These are phyloP conservation scores for Telfairia occidentalis DNA, from an alignment of 331 rosid species.

Conservation along the genomic window DNA sequence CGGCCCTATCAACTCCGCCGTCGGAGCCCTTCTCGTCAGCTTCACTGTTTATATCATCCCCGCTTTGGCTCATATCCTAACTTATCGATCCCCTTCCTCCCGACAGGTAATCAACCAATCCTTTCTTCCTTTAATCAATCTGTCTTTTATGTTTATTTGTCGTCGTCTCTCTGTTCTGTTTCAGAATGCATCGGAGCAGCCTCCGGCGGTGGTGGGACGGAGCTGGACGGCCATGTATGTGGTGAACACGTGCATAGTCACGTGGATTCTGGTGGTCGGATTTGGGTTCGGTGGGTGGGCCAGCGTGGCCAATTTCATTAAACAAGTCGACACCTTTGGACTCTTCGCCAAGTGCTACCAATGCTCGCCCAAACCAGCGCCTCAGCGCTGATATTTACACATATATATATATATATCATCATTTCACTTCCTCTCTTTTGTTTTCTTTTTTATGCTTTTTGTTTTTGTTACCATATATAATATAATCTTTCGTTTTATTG, in stretches of 20 bases:
- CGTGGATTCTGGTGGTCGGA: slow-evolving; percentile 69
- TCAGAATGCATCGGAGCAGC: slow-evolving; percentile 75
- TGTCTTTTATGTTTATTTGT: too few relatives aligned
- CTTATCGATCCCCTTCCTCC: slow-evolving; percentile 1
- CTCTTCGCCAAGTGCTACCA: slow-evolving; percentile 83
- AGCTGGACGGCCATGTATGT: slow-evolving; percentile 57
- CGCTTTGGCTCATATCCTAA: slow-evolving; percentile 7
- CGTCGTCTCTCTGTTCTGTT: background rate
- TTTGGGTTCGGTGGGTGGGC: slow-evolving; percentile 99
- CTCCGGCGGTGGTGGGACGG: slow-evolving; percentile 37
- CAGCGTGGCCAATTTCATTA: slow-evolving; percentile 72
- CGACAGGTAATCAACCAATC: background rate
- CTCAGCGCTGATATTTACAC: background rate
- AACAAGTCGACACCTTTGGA: slow-evolving; percentile 75
- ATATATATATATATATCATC: too few relatives aligned
- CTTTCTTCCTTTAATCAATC: too few relatives aligned
- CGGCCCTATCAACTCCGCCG: slow-evolving; percentile 10
- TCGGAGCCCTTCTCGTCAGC: slow-evolving; percentile 10
- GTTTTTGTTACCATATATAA: too few relatives aligned
- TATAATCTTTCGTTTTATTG: too few relatives aligned
- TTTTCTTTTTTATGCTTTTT: too few relatives aligned
- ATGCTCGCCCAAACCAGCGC: slow-evolving; percentile 32
- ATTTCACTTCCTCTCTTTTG: too few relatives aligned
- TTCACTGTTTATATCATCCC: slow-evolving; percentile 13
- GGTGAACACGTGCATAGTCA: slow-evolving; percentile 48